Evolutionary conservation across 352 stramenopile genomes (phyloP).

Genomic region (Globisporangium nagaii): DNA sequence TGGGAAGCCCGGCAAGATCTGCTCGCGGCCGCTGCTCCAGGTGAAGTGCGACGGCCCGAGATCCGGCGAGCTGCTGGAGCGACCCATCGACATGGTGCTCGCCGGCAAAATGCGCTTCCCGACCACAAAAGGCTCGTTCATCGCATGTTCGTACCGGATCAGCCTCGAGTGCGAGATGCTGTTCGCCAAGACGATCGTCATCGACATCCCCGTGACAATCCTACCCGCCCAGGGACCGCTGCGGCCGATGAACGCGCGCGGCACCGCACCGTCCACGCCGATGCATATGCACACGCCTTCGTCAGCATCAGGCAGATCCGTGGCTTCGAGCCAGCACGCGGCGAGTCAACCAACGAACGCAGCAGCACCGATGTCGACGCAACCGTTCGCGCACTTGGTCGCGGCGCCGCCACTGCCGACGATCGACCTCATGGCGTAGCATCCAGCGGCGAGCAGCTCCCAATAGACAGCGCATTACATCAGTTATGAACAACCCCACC

Average conservation of each 20-base stretch:
- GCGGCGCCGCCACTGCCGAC: background rate
- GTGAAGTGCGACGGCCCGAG: constrained; percentile 47
- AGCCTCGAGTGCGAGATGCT: constrained; percentile 54
- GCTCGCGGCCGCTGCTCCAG: constrained; percentile 37
- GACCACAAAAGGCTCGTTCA: constrained; percentile 40
- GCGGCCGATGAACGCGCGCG: background rate
- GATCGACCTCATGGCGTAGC: constrained; percentile 12
- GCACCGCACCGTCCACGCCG: background rate
- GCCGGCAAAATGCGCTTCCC: constrained; percentile 54
- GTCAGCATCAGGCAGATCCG: too few species aligned
- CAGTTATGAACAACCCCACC: too few species aligned
- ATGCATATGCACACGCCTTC: too few species aligned
- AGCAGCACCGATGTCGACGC: background rate
- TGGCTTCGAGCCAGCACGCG: background rate
- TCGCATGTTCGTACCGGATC: constrained; percentile 60
- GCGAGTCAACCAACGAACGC: background rate
- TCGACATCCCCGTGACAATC: constrained; percentile 37
- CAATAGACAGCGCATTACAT: too few species aligned
- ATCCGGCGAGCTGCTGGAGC: constrained; percentile 49
- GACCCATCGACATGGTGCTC: constrained; percentile 48
- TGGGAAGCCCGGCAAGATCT: constrained; percentile 29
- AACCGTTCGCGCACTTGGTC: constrained; percentile 9
- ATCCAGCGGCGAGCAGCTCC: background rate
- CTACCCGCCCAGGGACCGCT: constrained; percentile 10
- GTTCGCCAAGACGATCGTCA: constrained; percentile 15